Conservation (phyloP, 257 asterid genomes). For the Ilex aquifolium region DNA sequence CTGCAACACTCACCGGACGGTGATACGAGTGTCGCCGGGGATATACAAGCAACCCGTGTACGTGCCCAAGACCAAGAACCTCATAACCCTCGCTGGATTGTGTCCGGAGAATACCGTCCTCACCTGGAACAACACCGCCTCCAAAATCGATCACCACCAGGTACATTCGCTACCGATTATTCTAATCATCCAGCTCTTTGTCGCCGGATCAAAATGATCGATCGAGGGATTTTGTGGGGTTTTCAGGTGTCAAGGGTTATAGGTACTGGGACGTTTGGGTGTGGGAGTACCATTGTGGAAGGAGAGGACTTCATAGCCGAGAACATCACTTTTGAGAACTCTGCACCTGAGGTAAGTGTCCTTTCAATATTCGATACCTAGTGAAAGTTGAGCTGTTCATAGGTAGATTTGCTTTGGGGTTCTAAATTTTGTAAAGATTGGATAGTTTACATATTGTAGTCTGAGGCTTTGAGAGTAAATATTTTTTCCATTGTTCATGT, state of each 20-base stretch:
- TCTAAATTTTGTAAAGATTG: too few species aligned
- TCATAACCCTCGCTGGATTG: constrained; percentile 73
- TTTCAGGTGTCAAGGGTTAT: constrained; percentile 60
- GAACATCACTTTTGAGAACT: constrained; percentile 85
- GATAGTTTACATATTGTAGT: too few species aligned
- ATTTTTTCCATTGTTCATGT: neutral
- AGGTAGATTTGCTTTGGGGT: too few species aligned
- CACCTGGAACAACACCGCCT: constrained; percentile 82
- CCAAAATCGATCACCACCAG: constrained; percentile 85
- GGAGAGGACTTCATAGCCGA: constrained; percentile 98
- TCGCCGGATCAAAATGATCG: too few species aligned
- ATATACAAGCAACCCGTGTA: constrained; percentile 72
- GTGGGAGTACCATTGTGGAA: constrained; percentile 79
- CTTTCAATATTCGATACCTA: neutral
- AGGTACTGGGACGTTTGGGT: constrained; percentile 98
- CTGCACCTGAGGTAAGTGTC: constrained; percentile 66
- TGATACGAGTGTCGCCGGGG: constrained; percentile 79
- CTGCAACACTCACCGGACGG: constrained; percentile 58
- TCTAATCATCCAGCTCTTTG: too few species aligned
- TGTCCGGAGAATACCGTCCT: constrained; percentile 70
- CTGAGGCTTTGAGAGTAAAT: neutral
- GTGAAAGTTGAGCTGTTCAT: neutral
- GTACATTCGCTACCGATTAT: constrained; percentile 2
- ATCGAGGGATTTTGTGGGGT: neutral
- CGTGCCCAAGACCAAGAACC: constrained; percentile 82